Conservation (phyloP, 1,284 basidiomycete species). For the Schizopora paradoxa region DNA sequence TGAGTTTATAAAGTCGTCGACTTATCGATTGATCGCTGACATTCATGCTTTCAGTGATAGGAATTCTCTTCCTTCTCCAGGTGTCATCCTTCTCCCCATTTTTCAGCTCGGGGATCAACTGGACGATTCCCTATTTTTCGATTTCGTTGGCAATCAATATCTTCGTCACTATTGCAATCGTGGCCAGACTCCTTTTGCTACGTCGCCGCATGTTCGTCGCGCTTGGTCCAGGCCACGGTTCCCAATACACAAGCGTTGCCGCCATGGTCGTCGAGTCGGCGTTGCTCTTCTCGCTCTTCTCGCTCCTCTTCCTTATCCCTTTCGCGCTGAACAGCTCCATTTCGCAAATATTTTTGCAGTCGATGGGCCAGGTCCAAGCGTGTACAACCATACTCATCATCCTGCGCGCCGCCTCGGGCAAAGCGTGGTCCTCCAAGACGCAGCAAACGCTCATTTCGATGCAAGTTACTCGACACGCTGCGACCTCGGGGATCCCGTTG, state of each 20-base stretch:
- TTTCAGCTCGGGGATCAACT: constrained; percentile 23
- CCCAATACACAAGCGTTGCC: no score
- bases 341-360: constrained; percentile 23
- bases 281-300: constrained; percentile 27
- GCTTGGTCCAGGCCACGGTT: no score
- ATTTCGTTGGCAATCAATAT: constrained; percentile 35
- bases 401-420: no score
- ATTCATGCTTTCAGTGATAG: constrained; percentile 17
- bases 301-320: constrained; percentile 28
- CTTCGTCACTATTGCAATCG: constrained; percentile 33
- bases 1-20: constrained; percentile 5
- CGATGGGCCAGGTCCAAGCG: constrained; percentile 19
- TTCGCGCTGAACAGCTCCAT: constrained; percentile 25
- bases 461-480: no score
- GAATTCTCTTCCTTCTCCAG: constrained; percentile 22
- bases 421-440: no score
- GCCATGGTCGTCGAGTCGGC: no score
- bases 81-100: constrained; percentile 18
- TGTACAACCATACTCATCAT: no score
- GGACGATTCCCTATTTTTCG: constrained; percentile 27
- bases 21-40: not conserved
- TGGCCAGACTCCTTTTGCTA: constrained; percentile 31
- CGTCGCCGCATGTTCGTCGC: no score
- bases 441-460: no score
- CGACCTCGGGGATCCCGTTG: no score